Conservation (phyloP, 2,329 filamentous ascomycete genomes). For the Pleurostoma richardsiae region DNA sequence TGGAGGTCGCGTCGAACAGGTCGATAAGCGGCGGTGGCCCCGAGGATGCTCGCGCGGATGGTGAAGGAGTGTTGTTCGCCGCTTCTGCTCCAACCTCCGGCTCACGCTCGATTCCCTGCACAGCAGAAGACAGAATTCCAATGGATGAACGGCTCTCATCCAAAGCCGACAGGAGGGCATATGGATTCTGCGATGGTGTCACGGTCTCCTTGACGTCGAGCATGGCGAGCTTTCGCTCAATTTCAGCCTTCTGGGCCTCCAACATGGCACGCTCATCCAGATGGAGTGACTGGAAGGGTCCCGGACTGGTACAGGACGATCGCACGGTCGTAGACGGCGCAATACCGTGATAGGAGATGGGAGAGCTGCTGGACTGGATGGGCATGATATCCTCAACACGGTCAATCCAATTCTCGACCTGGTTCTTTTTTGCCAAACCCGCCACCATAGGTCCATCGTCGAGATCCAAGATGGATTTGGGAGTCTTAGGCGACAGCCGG, state of each 20-base stretch:
- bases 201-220: too few relatives aligned
- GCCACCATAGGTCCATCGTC: too few relatives aligned
- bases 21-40: background rate
- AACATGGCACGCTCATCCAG: too few relatives aligned
- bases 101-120: background rate
- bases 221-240: background rate
- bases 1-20: constrained; percentile 1
- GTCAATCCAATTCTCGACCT: background rate
- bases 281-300: too few relatives aligned
- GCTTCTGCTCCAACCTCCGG: background rate
- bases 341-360: background rate
- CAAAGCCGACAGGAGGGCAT: background rate
- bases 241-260: background rate
- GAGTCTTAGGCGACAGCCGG: too few relatives aligned
- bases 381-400: background rate
- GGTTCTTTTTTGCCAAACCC: too few relatives aligned
- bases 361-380: background rate
- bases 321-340: background rate
- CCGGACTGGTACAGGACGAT: too few relatives aligned
- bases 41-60: background rate
- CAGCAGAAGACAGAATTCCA: background rate
- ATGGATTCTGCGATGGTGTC: background rate
- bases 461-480: too few relatives aligned
- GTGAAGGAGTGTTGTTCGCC: background rate
- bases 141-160: too few relatives aligned